Evolutionary conservation across 1,284 basidiomycete species (phyloP).

Genomic region (Ustilago loliicola): DNA sequence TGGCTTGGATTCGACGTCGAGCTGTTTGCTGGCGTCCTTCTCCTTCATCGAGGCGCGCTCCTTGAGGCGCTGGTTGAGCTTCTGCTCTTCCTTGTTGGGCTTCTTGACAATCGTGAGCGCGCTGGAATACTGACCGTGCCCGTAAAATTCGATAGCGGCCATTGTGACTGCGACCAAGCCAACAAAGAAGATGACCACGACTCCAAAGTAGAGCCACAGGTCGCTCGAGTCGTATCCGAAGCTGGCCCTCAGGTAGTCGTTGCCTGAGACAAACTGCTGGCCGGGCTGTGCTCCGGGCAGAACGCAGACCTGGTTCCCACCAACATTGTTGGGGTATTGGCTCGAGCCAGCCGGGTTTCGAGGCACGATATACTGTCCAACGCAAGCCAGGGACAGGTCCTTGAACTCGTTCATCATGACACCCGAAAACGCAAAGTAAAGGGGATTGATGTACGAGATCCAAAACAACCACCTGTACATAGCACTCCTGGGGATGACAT

Average conservation of each 20-base stretch:
- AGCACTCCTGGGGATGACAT: constrained; percentile 76
- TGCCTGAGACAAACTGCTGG: constrained; percentile 38
- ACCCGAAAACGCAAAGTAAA: constrained; percentile 75
- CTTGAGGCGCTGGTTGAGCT: constrained; percentile 54
- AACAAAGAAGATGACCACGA: constrained; percentile 55
- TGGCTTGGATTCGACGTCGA: constrained; percentile 45
- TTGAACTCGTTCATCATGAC: constrained; percentile 75
- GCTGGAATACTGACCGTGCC: constrained; percentile 34
- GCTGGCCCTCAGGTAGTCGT: constrained; percentile 47
- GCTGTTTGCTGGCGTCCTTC: constrained; percentile 42
- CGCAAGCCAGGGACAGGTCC: constrained; percentile 48
- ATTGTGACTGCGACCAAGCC: constrained; percentile 65
- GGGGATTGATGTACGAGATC: constrained; percentile 70
- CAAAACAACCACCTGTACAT: constrained; percentile 71
- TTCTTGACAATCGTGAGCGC: constrained; percentile 54
- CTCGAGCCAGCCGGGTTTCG: constrained; percentile 36
- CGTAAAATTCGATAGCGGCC: constrained; percentile 51
- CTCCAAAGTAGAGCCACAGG: constrained; percentile 57
- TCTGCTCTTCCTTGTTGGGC: constrained; percentile 56
- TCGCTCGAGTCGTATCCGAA: constrained; percentile 47
- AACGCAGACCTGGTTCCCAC: constrained; percentile 54
- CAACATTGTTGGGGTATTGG: constrained; percentile 38
- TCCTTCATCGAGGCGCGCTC: constrained; percentile 45
- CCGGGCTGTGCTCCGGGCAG: constrained; percentile 41
- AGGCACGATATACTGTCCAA: constrained; percentile 53